phyloP scores from a whole-genome alignment of 208 protist genomes.

The Acanthamoeba culbertsoni region DNA sequence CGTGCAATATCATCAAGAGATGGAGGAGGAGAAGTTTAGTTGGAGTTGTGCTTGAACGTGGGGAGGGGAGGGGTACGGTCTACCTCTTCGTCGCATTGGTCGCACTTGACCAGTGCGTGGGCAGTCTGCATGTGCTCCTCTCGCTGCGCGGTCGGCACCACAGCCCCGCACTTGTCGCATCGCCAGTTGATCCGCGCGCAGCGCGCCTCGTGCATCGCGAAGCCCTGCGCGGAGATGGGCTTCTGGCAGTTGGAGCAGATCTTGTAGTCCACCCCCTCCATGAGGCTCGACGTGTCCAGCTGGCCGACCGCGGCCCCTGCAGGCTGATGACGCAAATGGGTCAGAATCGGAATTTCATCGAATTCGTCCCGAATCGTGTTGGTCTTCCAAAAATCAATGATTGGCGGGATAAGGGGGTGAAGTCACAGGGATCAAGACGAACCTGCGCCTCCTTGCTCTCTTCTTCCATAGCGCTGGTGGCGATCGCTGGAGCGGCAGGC shows the following conservation, averaged over 20 bases:
- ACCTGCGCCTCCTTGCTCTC: slow-evolving; percentile 7
- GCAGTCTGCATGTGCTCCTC: slow-evolving; percentile 13
- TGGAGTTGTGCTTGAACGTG: neutral
- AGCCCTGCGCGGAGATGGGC: neutral
- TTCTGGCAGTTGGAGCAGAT: slow-evolving; percentile 25
- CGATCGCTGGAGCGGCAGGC: neutral
- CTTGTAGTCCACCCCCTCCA: slow-evolving; percentile 49
- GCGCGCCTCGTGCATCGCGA: neutral
- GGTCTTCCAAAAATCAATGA: too few species aligned
- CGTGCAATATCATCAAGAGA: neutral
- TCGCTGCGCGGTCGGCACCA: neutral
- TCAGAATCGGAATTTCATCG: too few species aligned
- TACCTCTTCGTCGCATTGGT: slow-evolving; percentile 23
- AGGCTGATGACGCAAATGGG: neutral
- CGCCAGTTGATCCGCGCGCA: slow-evolving; percentile 46
- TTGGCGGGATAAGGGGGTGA: neutral
- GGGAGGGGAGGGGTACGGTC: neutral
- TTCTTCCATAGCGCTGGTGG: neutral
- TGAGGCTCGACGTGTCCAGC: neutral
- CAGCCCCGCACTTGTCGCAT: slow-evolving; percentile 24
- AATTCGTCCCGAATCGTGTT: too few species aligned
- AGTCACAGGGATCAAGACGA: neutral
- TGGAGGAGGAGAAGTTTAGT: neutral
- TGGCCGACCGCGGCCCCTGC: neutral
- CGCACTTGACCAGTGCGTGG: neutral